phyloP scores from a whole-genome alignment of 202 grass and related monocot species.

The Carex sylvatica region DNA sequence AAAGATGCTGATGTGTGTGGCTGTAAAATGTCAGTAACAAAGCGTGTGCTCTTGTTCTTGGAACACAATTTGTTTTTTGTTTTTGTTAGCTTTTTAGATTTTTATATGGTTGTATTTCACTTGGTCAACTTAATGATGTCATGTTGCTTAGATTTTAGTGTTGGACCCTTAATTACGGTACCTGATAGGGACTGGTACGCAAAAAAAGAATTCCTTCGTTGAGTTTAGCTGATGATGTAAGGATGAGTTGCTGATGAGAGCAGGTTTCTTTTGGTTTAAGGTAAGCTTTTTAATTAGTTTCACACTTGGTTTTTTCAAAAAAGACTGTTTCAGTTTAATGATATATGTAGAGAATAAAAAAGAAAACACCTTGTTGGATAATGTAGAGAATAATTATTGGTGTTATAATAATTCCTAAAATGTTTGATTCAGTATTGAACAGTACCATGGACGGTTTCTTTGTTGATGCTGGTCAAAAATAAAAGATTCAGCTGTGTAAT shows the following conservation, averaged over 20 bases:
- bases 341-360: not conserved
- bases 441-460: not conserved
- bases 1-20: not conserved
- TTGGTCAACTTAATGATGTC: not conserved
- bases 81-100: not conserved
- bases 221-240: not conserved
- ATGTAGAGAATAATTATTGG: not conserved
- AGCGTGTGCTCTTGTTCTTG: not conserved
- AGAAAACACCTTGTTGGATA: no score
- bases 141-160: not conserved
- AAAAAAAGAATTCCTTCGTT: not conserved
- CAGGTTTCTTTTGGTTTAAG: not conserved
- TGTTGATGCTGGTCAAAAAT: not conserved
- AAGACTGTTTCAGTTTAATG: not conserved
- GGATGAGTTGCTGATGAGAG: constrained; percentile 8
- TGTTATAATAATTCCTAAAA: not conserved
- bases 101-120: not conserved
- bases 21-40: not conserved
- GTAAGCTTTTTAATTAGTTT: not conserved
- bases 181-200: not conserved
- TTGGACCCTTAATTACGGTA: not conserved
- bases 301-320: not conserved
- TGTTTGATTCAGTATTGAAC: not conserved
- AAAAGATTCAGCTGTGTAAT: not conserved
- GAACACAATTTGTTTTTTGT: not conserved